Conservation (phyloP, 495 filamentous ascomycete species). For the Ascobolus immersus region DNA sequence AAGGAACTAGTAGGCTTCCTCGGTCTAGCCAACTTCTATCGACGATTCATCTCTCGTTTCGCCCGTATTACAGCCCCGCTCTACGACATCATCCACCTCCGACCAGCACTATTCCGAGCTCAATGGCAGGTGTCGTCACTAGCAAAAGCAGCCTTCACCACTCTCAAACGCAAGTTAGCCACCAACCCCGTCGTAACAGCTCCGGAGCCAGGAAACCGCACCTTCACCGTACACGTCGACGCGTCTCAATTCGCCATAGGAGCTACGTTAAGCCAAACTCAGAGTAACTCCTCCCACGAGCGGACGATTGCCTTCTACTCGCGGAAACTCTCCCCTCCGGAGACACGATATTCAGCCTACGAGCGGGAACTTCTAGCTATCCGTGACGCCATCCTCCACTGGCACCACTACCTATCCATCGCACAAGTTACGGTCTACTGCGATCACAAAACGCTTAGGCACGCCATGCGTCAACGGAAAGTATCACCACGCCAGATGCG, state of each 20-base stretch:
- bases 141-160: too few relatives aligned
- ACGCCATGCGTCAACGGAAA: neutral
- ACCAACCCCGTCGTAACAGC: too few relatives aligned
- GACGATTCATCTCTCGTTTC: too few relatives aligned
- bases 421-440: neutral
- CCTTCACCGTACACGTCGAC: too few relatives aligned
- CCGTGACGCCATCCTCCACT: neutral
- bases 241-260: neutral
- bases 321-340: neutral
- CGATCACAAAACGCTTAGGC: neutral
- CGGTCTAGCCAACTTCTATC: too few relatives aligned
- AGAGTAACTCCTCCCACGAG: neutral
- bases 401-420: neutral
- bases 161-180: too few relatives aligned
- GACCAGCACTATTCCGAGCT: too few relatives aligned
- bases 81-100: too few relatives aligned
- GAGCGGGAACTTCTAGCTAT: conserved; percentile 1
- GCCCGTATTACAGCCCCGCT: too few relatives aligned
- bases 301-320: neutral
- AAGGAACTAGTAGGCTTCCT: too few relatives aligned
- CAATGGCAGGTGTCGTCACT: too few relatives aligned
- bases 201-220: too few relatives aligned
- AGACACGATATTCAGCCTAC: neutral
- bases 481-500: neutral
- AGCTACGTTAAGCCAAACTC: neutral